These are phyloP conservation scores for Alternaria rosae DNA, from an alignment of 2,329 filamentous ascomycete genomes.

Conservation along the genomic window DNA sequence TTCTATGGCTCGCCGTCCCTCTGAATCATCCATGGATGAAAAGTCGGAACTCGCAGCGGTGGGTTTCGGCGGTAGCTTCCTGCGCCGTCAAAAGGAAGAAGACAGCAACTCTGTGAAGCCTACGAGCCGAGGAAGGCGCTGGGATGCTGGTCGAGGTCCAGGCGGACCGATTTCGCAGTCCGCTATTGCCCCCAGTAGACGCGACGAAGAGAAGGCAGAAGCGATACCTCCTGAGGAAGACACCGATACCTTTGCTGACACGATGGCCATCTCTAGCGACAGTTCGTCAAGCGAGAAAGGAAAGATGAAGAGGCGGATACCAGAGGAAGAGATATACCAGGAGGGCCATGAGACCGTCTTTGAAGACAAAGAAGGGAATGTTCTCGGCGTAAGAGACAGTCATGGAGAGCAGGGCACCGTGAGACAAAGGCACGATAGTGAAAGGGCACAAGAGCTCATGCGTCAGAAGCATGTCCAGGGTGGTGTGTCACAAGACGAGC, in stretches of 20 bases:
- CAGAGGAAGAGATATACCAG: conserved; percentile 73
- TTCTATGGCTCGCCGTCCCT: conserved; percentile 69
- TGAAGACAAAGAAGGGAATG: conserved; percentile 87
- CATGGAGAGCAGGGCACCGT: conserved; percentile 60
- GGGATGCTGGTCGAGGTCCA: conserved; percentile 74
- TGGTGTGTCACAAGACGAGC: conserved; percentile 57
- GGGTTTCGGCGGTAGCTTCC: conserved; percentile 77
- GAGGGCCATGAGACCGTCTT: conserved; percentile 82
- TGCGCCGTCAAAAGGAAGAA: conserved; percentile 80
- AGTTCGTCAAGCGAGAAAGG: conserved; percentile 44
- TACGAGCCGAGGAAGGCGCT: conserved; percentile 69
- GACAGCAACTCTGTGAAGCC: conserved; percentile 65
- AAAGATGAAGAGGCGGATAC: conserved; percentile 35
- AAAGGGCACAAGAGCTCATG: conserved; percentile 62
- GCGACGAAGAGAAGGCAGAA: conserved; percentile 43
- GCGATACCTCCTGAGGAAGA: conserved; percentile 51
- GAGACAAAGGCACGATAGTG: conserved; percentile 66
- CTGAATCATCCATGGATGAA: conserved; percentile 65
- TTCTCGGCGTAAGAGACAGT: conserved; percentile 70
- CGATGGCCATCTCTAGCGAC: conserved; percentile 51
- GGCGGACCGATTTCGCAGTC: conserved; percentile 91
- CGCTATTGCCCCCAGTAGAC: conserved; percentile 76
- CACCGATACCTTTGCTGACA: conserved; percentile 54
- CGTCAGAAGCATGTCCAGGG: conserved; percentile 56
- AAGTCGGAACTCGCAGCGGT: conserved; percentile 66